Base-by-base conservation (phyloP, 495 filamentous ascomycete genomes). In the Aspergillus diversus region DNA sequence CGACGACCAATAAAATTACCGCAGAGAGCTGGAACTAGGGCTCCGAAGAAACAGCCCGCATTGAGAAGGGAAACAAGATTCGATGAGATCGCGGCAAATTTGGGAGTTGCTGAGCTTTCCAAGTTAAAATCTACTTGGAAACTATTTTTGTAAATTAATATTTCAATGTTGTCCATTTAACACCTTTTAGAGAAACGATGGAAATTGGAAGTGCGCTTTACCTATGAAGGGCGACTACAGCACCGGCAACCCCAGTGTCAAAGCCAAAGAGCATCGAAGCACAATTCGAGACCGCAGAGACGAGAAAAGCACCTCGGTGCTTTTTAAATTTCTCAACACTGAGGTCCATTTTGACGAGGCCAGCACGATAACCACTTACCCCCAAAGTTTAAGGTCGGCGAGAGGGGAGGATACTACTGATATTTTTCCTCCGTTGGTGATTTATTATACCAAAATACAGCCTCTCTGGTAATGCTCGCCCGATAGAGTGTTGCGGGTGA, bases 21-120 rank as follows among this genome's bases (percentile, higher is more conserved):
- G 60, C 84, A 77, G 53, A 67, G 78, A 55, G 87, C 88, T 13
- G 84, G 86, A 17, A 83, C 76, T 27, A 89, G 77, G 13, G 86
- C 81, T 53, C 87, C 87, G 71, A 89, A 90, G 78, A 90, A 90
- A 64, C 86, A 87, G 42, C 88, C 87, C 4, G 87, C 87, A 64
- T 84, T 85, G 27, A 89, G 75, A 27, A 88, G 78, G 55, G 86
- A 87, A 13, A 86, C 85, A 43, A 87, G 81, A 56, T 87, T 87
- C 17, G 81, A 83, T 5, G 81, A 61, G 16, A 62, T 55, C 11
- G 61, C 47, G 34, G 58, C 33, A 31, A 55, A 46, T 43, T 61
- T 55, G 37, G 51, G 33, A 12, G 39, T 43, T 43, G 6, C 7
- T 8, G 39, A 5, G 39, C 39, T 55, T 55, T 32, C 52, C 21